Percentiles rank a stretch among this genome's conserved stretches.
phyloP scores from a whole-genome alignment of 2,329 filamentous ascomycete genomes.

The Pseudogymnoascus sp. region DNA sequence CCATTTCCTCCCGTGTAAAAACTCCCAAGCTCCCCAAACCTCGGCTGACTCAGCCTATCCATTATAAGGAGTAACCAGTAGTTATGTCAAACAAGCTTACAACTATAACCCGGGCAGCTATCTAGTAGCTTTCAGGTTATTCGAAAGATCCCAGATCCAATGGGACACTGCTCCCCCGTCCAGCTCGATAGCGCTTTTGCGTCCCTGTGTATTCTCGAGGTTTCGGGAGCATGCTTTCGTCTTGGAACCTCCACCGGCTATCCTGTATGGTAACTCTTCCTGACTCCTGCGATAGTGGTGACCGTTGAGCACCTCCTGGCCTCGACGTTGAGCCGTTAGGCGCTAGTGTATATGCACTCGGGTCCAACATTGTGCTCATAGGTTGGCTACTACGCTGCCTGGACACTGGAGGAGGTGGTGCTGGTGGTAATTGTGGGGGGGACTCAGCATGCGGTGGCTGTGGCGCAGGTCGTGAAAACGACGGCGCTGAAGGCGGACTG shows the following conservation, averaged over 20 bases:
- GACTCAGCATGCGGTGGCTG: slow-evolving; percentile 30
- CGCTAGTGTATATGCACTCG: slow-evolving; percentile 66
- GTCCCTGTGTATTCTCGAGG: slow-evolving; percentile 73
- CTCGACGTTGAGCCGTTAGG: slow-evolving; percentile 43
- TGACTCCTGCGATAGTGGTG: slow-evolving; percentile 23
- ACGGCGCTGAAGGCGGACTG: slow-evolving; percentile 36
- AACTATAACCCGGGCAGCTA: neutral
- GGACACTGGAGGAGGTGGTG: slow-evolving; percentile 35
- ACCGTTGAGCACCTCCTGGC: slow-evolving; percentile 17
- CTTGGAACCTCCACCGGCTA: slow-evolving; percentile 76
- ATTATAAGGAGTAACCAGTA: slow-evolving; percentile 8
- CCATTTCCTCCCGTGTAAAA: neutral
- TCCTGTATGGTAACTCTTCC: slow-evolving; percentile 61
- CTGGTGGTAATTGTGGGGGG: slow-evolving; percentile 32
- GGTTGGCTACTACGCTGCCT: slow-evolving; percentile 35
- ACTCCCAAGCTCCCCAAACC: neutral
- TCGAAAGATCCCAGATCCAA: slow-evolving; percentile 60
- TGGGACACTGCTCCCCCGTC: slow-evolving; percentile 87
- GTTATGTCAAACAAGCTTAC: slow-evolving; percentile 8
- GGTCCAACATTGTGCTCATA: slow-evolving; percentile 59
- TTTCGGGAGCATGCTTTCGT: slow-evolving; percentile 73
- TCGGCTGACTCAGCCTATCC: slow-evolving; percentile 5
- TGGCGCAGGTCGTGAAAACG: slow-evolving; percentile 31
- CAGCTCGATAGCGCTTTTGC: slow-evolving; percentile 74
- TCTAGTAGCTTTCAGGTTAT: slow-evolving; percentile 15